phyloP scores from a whole-genome alignment of 1,139 yeast genomes.

The Hanseniaspora gamundiae region DNA sequence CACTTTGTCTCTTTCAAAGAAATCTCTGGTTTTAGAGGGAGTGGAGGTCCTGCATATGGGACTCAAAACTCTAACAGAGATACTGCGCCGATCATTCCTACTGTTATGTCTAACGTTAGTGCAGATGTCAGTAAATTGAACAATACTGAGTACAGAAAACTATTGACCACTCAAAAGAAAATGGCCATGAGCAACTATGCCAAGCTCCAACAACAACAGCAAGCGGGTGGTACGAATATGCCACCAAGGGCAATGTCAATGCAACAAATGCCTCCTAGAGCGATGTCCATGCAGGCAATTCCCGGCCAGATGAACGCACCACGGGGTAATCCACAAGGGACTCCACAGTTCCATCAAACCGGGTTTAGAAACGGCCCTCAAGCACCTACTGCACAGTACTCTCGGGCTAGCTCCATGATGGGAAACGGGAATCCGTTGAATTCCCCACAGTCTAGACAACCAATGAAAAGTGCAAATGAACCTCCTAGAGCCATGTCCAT shows the following conservation, averaged over 20 bases:
- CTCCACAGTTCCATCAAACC: slow-evolving; percentile 7
- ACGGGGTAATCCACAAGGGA: slow-evolving; percentile 7
- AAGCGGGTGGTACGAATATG: slow-evolving; percentile 3
- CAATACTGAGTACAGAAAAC: slow-evolving; percentile 55
- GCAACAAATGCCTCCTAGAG: slow-evolving; percentile 31
- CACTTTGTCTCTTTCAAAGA: slow-evolving; percentile 48
- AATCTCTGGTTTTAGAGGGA: slow-evolving; percentile 46
- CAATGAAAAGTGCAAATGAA: background rate
- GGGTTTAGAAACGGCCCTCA: slow-evolving; percentile 5
- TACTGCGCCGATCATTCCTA: slow-evolving; percentile 66
- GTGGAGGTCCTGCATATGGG: slow-evolving; percentile 46
- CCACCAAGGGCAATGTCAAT: slow-evolving; percentile 7
- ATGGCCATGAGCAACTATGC: slow-evolving; percentile 38
- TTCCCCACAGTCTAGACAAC: slow-evolving; percentile 7
- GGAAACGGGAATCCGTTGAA: slow-evolving; percentile 10
- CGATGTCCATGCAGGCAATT: slow-evolving; percentile 37
- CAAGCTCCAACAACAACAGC: slow-evolving; percentile 15
- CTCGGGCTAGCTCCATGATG: slow-evolving; percentile 18
- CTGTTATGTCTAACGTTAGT: slow-evolving; percentile 29
- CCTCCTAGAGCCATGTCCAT: slow-evolving; percentile 11
- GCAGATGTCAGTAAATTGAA: slow-evolving; percentile 22
- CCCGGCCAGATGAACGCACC: slow-evolving; percentile 9
- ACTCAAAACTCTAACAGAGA: slow-evolving; percentile 33
- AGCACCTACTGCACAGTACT: slow-evolving; percentile 15
- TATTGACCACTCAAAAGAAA: slow-evolving; percentile 57